Conservation (phyloP, 1,284 basidiomycete genomes). For the Ustilago cynodontis region DNA sequence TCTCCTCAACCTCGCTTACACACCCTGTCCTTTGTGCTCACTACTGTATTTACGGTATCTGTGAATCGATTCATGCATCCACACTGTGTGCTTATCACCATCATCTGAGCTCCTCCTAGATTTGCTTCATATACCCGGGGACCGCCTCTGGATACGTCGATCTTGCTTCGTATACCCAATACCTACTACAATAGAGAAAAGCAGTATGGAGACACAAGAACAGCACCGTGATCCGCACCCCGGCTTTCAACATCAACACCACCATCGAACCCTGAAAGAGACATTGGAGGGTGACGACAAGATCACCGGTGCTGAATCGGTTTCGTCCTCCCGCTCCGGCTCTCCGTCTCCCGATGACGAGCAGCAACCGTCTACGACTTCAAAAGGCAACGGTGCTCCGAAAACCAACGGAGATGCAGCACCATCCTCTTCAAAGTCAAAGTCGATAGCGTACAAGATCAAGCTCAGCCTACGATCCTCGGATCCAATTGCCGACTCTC, state of each 20-base stretch:
- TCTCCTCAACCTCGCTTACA: neutral
- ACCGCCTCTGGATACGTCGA: neutral
- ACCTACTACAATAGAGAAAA: neutral
- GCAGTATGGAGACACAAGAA: slow-evolving; percentile 8
- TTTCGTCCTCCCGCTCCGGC: slow-evolving; percentile 24
- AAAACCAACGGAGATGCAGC: slow-evolving; percentile 7
- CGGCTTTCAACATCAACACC: slow-evolving; percentile 2
- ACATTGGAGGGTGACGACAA: slow-evolving; percentile 11
- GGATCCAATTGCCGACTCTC: slow-evolving; percentile 34
- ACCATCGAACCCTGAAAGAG: slow-evolving; percentile 24
- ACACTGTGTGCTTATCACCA: neutral
- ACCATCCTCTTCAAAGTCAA: neutral
- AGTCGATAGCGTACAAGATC: slow-evolving; percentile 25
- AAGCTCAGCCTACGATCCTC: slow-evolving; percentile 19
- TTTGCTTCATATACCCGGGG: neutral
- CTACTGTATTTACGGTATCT: too few species aligned
- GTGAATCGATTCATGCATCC: neutral
- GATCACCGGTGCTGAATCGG: slow-evolving; percentile 15
- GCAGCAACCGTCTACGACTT: neutral
- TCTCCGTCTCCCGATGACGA: slow-evolving; percentile 10
- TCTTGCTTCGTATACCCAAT: neutral
- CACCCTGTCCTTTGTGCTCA: neutral
- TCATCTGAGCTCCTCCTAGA: neutral
- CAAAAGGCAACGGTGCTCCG: neutral
- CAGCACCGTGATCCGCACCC: neutral